Evolutionary conservation across 768 basidiomycete species (phyloP), one percentile per base, ranked within the genome.

Genomic region (Pilatotrama ljubarskyi): DNA sequence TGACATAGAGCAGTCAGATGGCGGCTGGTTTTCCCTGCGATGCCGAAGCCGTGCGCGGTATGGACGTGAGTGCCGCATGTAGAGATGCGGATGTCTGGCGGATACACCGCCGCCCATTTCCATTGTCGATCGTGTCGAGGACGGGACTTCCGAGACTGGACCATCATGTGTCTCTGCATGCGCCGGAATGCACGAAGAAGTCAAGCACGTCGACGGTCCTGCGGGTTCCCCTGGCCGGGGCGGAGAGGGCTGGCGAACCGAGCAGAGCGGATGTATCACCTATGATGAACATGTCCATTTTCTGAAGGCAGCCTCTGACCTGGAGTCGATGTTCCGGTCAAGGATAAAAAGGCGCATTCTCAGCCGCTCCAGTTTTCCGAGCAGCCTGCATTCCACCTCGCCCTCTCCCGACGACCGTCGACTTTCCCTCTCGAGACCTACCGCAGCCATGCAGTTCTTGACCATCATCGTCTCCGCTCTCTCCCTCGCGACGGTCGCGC

Each of bases 361-460:
- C 29, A 32, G 29, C 29, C 10, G 10, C 29, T 32, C 29, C 10
- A 18, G 29, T 8, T 15, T 11, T 29, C 29, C 29, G 47, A 49
- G 24, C 32, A 49, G 32, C 24, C 26, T 35, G 47, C 47, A 49
- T 49, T 29, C 18, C 25, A 6, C 1, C 2, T 8, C 42, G 18
- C 42, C 8, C 42, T 17, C 18, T 43, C 13, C 42, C 18, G 20
- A 8, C 42, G 42, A 32, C 29, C 29, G 29, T 5, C 42, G 42
- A 43, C 20, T 32, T 49, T 25, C 9, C 17, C 25, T 5, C 17
- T 44, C 17, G 7, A 35, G 29, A 13, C 41, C 15, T 20, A 7
- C 43, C 11, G 2, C 40, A 42, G 17, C 37, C 42, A 65, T 65
- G 64, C 57, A 62, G 40, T 43, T 65, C 61, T n/a, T 51, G n/a